These are phyloP conservation scores for Cyclocybe cylindracea DNA, from an alignment of 768 basidiomycete species.

Conservation along the genomic window DNA sequence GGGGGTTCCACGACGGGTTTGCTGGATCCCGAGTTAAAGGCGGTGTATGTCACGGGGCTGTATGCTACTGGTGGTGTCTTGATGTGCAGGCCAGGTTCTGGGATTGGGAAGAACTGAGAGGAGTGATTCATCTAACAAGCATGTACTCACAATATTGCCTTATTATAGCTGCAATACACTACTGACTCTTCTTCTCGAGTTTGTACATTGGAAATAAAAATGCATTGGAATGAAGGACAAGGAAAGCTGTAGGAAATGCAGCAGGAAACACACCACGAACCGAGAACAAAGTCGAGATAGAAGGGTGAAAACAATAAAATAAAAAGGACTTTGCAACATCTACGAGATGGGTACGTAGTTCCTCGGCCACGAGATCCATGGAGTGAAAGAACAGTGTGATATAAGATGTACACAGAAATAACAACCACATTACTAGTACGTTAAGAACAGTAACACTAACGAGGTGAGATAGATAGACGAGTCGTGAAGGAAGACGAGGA, in stretches of 20 bases:
- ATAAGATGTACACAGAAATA: conserved; percentile 12
- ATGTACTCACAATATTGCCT: not conserved
- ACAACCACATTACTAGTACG: conserved; percentile 16
- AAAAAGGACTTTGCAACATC: not conserved
- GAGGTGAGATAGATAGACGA: conserved; percentile 14
- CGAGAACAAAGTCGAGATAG: not conserved
- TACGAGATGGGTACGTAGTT: not conserved
- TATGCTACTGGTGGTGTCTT: conserved; percentile 58
- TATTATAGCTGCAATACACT: not conserved
- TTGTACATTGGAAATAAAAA: conserved; percentile 11
- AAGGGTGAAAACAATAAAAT: conserved; percentile 2
- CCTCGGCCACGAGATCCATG: not conserved
- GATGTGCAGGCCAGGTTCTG: conserved; percentile 37
- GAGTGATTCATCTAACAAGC: not conserved
- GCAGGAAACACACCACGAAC: not conserved
- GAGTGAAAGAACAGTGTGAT: not conserved
- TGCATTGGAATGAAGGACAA: not conserved
- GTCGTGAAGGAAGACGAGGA: conserved; percentile 5
- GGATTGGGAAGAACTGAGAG: conserved; percentile 1
- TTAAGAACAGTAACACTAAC: conserved; percentile 14
- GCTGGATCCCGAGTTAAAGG: conserved; percentile 47
- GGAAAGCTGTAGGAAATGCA: not conserved
- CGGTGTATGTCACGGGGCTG: conserved; percentile 56
- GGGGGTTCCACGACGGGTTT: conserved; percentile 54
- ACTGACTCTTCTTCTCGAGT: conserved; percentile 1